Percentiles rank a stretch among this genome's conserved stretches.
Conservation (phyloP, 2,329 filamentous ascomycete genomes). For the Aaosphaeria pasadenensis region DNA sequence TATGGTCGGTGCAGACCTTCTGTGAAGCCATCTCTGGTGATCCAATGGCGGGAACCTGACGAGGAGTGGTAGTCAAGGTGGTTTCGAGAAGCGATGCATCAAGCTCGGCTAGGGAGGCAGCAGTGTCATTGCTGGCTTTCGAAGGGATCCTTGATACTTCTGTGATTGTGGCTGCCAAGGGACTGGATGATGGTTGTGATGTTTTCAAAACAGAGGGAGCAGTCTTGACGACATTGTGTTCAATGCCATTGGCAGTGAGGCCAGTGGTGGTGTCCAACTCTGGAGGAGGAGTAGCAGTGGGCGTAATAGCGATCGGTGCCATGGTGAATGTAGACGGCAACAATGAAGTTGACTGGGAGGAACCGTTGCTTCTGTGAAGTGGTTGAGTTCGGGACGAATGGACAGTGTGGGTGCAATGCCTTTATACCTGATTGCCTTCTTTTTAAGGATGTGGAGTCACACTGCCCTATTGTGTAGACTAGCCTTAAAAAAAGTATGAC, state of each 20-base stretch:
- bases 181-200: conserved; percentile 3
- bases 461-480: not conserved
- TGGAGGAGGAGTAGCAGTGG: conserved; percentile 14
- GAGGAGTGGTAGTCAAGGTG: conserved; percentile 40
- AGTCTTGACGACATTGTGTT: conserved; percentile 25
- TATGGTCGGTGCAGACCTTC: conserved; percentile 73
- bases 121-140: conserved; percentile 11
- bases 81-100: conserved; percentile 44
- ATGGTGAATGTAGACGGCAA: conserved; percentile 9
- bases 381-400: too few relatives aligned
- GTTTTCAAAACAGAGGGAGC: conserved; percentile 28
- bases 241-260: conserved; percentile 32
- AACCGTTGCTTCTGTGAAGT: too few relatives aligned
- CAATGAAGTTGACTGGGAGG: too few relatives aligned
- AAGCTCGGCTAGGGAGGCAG: conserved; percentile 34
- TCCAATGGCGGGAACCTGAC: conserved; percentile 40
- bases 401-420: too few relatives aligned
- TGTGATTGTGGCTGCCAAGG: conserved; percentile 21
- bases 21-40: conserved; percentile 39
- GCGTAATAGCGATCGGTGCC: conserved; percentile 32
- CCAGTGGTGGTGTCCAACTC: conserved; percentile 21
- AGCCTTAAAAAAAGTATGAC: not conserved
- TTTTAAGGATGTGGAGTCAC: not conserved
- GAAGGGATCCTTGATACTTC: conserved; percentile 7
- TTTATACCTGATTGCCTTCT: too few relatives aligned